Percentiles rank a stretch among this genome's conserved stretches.
Evolutionary conservation across 371 early-diverging fungal species (phyloP).

Genomic region (Mortierella sp.): DNA sequence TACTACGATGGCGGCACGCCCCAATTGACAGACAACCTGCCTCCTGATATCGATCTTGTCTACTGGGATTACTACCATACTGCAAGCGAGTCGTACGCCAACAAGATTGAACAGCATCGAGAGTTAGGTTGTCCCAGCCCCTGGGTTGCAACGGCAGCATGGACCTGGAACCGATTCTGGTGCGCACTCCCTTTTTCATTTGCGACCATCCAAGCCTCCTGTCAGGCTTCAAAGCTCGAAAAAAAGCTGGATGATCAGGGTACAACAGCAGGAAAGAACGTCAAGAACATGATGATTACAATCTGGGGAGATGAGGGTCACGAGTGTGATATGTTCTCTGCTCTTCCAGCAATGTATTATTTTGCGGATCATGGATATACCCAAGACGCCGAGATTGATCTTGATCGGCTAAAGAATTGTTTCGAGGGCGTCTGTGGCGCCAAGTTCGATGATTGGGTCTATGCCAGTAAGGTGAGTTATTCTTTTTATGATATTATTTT

Average conservation of each 20-base stretch:
- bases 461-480: constrained; percentile 72
- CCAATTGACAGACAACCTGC: constrained; percentile 72
- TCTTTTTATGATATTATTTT: not conserved
- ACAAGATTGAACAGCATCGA: constrained; percentile 86
- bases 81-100: constrained; percentile 73
- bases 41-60: constrained; percentile 79
- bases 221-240: constrained; percentile 74
- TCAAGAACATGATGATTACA: constrained; percentile 84
- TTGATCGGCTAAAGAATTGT: constrained; percentile 66
- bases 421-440: constrained; percentile 90
- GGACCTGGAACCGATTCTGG: constrained; percentile 94
- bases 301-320: constrained; percentile 95
- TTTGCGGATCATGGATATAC: constrained; percentile 86
- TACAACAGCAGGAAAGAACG: constrained; percentile 61
- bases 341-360: constrained; percentile 83
- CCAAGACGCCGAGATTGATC: constrained; percentile 71
- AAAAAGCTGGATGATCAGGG: not conserved
- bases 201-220: constrained; percentile 81
- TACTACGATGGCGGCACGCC: constrained; percentile 83
- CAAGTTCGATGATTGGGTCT: constrained; percentile 79
- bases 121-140: constrained; percentile 84
- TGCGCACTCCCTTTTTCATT: constrained; percentile 86
- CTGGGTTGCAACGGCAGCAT: constrained; percentile 83
- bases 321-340: constrained; percentile 88
- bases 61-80: constrained; percentile 95